Percentiles rank a stretch among this genome's conserved stretches.
Evolutionary conservation across 2,329 filamentous ascomycete genomes (phyloP).

Genomic region (Pestalotiopsis sp.): DNA sequence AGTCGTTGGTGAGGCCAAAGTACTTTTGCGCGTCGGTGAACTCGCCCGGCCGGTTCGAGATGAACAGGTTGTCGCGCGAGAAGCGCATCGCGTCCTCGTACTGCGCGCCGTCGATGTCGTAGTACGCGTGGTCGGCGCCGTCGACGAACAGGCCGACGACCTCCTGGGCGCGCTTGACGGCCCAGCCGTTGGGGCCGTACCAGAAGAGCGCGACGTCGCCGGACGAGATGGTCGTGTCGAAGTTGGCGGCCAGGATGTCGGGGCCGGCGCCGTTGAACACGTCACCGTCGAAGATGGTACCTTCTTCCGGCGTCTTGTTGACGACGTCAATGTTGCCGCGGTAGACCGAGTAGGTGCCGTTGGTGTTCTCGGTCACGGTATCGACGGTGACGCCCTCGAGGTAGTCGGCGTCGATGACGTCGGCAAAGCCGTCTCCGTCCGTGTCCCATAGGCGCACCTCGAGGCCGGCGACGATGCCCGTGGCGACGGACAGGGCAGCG

Average conservation of each 20-base stretch:
- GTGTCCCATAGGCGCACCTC: slow-evolving; percentile 3
- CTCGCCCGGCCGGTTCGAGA: slow-evolving; percentile 1
- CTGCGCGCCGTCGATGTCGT: neutral
- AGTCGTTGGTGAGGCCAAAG: slow-evolving; percentile 1
- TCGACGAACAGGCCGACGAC: slow-evolving; percentile 4
- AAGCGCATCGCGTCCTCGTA: slow-evolving; percentile 1
- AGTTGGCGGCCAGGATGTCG: neutral
- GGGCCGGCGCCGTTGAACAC: neutral
- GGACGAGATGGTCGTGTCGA: neutral
- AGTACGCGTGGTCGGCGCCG: neutral
- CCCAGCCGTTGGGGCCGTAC: slow-evolving; percentile 5
- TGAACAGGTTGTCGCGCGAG: slow-evolving; percentile 1
- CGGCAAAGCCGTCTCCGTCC: neutral
- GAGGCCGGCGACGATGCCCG: neutral
- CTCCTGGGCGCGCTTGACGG: slow-evolving; percentile 4
- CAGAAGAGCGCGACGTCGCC: slow-evolving; percentile 3
- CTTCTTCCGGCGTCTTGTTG: neutral
- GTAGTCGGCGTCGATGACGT: slow-evolving; percentile 1
- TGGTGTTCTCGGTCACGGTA: neutral
- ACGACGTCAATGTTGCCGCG: slow-evolving; percentile 3
- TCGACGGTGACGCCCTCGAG: neutral
- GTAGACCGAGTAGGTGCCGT: slow-evolving; percentile 1
- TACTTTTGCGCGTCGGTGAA: slow-evolving; percentile 4
- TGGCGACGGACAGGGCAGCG: slow-evolving; percentile 1
- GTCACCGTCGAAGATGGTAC: neutral